A percentile compares a stretch with the other conserved stretches of the same genome.
Conservation (phyloP, 2,329 filamentous ascomycete species). For the Didymellaceae sp. region DNA sequence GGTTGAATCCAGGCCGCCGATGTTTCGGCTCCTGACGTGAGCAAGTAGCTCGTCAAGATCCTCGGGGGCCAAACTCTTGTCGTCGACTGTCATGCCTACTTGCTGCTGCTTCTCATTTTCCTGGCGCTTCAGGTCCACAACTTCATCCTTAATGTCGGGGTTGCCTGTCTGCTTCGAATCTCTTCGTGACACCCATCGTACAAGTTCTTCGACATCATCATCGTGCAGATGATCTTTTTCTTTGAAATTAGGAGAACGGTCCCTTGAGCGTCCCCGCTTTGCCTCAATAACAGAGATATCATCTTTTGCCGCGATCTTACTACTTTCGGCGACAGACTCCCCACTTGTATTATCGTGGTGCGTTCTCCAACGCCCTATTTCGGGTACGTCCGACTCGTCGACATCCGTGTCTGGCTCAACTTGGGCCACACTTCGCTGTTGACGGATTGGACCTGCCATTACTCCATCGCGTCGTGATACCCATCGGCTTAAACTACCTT, state of each 20-base stretch:
- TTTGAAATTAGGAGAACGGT: constrained; percentile 7
- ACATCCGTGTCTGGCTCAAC: constrained; percentile 19
- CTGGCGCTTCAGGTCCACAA: constrained; percentile 3
- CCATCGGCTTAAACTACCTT: constrained; percentile 45
- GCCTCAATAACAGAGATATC: constrained; percentile 10
- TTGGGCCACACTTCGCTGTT: constrained; percentile 10
- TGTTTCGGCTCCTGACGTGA: constrained; percentile 5
- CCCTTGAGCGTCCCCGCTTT: constrained; percentile 6
- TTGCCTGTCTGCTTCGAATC: constrained; percentile 13
- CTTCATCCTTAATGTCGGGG: constrained; percentile 2
- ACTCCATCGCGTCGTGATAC: constrained; percentile 39
- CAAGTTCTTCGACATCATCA: constrained; percentile 19
- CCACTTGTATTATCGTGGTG: constrained; percentile 35
- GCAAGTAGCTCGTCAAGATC: constrained; percentile 19
- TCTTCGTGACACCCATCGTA: constrained; percentile 16
- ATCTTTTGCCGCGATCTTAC: constrained; percentile 4
- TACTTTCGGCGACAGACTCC: constrained; percentile 22
- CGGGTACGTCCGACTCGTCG: constrained; percentile 31
- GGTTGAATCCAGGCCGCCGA: neutral
- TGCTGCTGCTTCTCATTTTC: constrained; percentile 24
- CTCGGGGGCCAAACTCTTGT: constrained; percentile 20
- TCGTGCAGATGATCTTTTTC: constrained; percentile 1
- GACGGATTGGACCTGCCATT: constrained; percentile 30
- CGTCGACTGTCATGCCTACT: constrained; percentile 27
- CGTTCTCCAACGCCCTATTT: constrained; percentile 29